A percentile compares a stretch with the other conserved stretches of the same genome.
phyloP scores from a whole-genome alignment of 345 rosid species.

The Euphorbia peplus region DNA sequence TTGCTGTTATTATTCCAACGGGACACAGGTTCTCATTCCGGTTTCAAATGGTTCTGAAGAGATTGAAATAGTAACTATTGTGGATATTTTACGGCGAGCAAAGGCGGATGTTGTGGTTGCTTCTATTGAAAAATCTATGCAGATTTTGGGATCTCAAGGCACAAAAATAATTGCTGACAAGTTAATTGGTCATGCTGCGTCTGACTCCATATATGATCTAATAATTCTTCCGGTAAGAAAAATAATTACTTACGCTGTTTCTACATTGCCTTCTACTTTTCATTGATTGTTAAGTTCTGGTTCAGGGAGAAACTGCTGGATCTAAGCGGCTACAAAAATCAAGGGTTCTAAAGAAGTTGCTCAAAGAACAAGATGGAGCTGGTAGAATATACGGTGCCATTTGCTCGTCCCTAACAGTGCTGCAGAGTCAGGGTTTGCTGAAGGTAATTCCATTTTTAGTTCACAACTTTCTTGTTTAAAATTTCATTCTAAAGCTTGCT shows the following conservation, averaged over 20 bases:
- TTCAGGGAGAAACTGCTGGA: conserved; percentile 68
- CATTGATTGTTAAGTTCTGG: not conserved
- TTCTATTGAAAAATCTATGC: conserved; percentile 63
- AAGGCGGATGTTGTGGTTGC: conserved; percentile 80
- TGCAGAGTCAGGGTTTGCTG: conserved; percentile 65
- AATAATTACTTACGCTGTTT: not conserved
- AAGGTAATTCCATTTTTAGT: conserved; percentile 38
- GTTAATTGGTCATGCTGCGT: conserved; percentile 54
- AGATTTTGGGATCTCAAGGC: conserved; percentile 66
- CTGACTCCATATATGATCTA: conserved; percentile 52
- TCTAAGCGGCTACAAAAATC: conserved; percentile 64
- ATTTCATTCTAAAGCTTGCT: not conserved
- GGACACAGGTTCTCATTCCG: conserved; percentile 70
- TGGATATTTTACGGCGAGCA: conserved; percentile 77
- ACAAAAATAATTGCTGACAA: conserved; percentile 74
- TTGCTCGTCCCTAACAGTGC: conserved; percentile 53
- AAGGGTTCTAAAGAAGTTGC: conserved; percentile 66
- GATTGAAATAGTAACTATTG: conserved; percentile 63
- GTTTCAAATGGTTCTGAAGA: conserved; percentile 86
- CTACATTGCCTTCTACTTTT: not conserved
- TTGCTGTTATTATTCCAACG: conserved; percentile 12
- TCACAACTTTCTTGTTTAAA: not conserved
- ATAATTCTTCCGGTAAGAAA: conserved; percentile 80
- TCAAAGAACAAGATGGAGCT: conserved; percentile 60
- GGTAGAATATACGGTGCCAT: conserved; percentile 77